These are phyloP conservation scores for Candida xiaguanensis DNA, from an alignment of 805 yeast genomes.

Conservation along the genomic window DNA sequence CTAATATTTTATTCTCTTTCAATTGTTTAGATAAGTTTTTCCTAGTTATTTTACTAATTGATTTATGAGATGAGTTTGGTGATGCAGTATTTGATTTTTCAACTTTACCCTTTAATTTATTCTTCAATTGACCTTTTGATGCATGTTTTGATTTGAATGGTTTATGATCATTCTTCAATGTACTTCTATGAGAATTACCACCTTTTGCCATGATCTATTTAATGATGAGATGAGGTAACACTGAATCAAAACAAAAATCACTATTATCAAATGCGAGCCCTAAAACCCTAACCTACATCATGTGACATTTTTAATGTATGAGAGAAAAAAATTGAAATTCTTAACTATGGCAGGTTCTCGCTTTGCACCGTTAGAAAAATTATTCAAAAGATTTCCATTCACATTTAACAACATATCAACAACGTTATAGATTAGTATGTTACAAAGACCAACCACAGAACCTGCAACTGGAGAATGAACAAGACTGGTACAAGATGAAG, in stretches of 20 bases:
- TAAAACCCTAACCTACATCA: slow-evolving; percentile 1
- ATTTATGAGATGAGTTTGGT: slow-evolving; percentile 36
- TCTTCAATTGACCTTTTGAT: slow-evolving; percentile 81
- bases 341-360: neutral
- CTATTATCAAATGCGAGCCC: neutral
- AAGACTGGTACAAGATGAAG: neutral
- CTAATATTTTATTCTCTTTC: slow-evolving; percentile 65
- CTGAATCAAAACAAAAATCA: neutral
- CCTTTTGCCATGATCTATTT: slow-evolving; percentile 32
- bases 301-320: neutral
- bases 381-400: neutral
- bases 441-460: neutral
- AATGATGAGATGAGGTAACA: slow-evolving; percentile 7
- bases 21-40: slow-evolving; percentile 76
- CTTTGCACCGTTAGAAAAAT: neutral
- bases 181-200: slow-evolving; percentile 74
- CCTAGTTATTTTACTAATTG: slow-evolving; percentile 55
- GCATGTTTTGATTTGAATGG: slow-evolving; percentile 90
- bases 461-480: neutral
- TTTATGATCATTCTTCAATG: slow-evolving; percentile 81
- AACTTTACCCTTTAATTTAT: slow-evolving; percentile 79
- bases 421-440: slow-evolving; percentile 6
- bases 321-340: neutral
- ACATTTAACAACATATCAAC: neutral
- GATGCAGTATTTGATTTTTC: slow-evolving; percentile 51